phyloP scores from a whole-genome alignment of 2,329 filamentous ascomycete genomes.

The Camillea tinctor region DNA sequence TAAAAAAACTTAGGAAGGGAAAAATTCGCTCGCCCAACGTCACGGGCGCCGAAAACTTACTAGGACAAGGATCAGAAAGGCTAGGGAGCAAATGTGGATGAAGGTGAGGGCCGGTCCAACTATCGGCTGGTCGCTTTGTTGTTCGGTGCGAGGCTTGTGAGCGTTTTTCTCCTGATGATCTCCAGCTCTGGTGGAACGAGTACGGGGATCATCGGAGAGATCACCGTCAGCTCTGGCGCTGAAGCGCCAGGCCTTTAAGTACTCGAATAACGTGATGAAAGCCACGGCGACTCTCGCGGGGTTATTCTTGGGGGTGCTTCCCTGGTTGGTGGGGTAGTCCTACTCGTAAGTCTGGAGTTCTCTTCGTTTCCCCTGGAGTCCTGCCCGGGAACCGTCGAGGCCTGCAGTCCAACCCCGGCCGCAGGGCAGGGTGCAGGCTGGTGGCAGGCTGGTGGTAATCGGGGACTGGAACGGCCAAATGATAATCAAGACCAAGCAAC shows the following conservation, averaged over 20 bases:
- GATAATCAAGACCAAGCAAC: slow-evolving; percentile 10
- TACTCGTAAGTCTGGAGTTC: slow-evolving; percentile 5
- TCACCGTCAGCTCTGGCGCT: slow-evolving; percentile 31
- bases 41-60: slow-evolving; percentile 20
- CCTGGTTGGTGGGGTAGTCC: slow-evolving; percentile 2
- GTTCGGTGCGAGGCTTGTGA: slow-evolving; percentile 3
- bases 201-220: slow-evolving; percentile 4
- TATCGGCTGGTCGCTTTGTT: slow-evolving; percentile 14
- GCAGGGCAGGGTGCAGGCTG: too few species aligned
- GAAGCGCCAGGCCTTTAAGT: slow-evolving; percentile 29
- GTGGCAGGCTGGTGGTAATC: slow-evolving; percentile 19
- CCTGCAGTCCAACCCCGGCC: slow-evolving; percentile 7
- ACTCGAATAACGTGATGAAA: slow-evolving; percentile 20
- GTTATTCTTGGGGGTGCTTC: slow-evolving; percentile 31
- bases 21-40: slow-evolving; percentile 11
- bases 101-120: slow-evolving; percentile 17
- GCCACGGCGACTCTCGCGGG: slow-evolving; percentile 35
- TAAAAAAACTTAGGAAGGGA: slow-evolving; percentile 16
- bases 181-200: neutral
- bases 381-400: slow-evolving; percentile 6
- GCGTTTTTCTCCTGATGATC: neutral
- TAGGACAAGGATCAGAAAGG: slow-evolving; percentile 26
- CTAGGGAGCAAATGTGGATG: slow-evolving; percentile 24
- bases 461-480: slow-evolving; percentile 13
- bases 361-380: too few species aligned